Base-by-base conservation (phyloP, 2,329 filamentous ascomycete genomes). In the Epichloe scottii region DNA sequence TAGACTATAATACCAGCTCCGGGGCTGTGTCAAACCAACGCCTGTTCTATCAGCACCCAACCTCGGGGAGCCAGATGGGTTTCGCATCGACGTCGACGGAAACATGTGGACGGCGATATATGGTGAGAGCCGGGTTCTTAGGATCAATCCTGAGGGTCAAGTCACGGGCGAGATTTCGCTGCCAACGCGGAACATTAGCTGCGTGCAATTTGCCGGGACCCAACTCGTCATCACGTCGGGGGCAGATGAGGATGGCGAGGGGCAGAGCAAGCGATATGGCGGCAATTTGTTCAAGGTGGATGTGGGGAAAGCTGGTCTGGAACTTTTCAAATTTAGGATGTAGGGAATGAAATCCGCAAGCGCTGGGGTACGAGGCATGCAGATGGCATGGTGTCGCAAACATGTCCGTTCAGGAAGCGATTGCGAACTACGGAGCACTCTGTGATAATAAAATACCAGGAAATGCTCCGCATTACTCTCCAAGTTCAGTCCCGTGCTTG, bases 101-200 rank as follows among this genome's bases (percentile, higher is more conserved):
- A 84, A 85, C 69, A 75, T 95, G 60, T 96, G 91, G 90, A 83
- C 86, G 54, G 87, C 88, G 7, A 74, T 93, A n/a, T 93, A 88
- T 63, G 89, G 89, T 50, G 86, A 85, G 55, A 73, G 78, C 53
- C 78, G 81, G 54, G 87, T 95, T 23, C 70, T 95, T 57, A 81
- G 85, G 64, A 84, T 95, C 61, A 80, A 77, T 46, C 79, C 82
- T 4, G 66, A 76, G 48, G 89, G 88, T 3, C 71, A 82, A 60
- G 68, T 95, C 33, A 73, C 90, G 5, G 89, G 87, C 6, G 79
- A 89, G 69, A 75, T 96, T 56, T 75, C 71, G 51, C 71, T 94
- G 56, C 89, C 89, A 4, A 94, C 89, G 12, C 76, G 76, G 54
- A 86, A 88, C 66, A 79, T 88, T 56, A 93, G 88, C 7, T 95